Evolutionary conservation across 1,284 basidiomycete species (phyloP).

Genomic region (Rhodotorula glutinis): DNA sequence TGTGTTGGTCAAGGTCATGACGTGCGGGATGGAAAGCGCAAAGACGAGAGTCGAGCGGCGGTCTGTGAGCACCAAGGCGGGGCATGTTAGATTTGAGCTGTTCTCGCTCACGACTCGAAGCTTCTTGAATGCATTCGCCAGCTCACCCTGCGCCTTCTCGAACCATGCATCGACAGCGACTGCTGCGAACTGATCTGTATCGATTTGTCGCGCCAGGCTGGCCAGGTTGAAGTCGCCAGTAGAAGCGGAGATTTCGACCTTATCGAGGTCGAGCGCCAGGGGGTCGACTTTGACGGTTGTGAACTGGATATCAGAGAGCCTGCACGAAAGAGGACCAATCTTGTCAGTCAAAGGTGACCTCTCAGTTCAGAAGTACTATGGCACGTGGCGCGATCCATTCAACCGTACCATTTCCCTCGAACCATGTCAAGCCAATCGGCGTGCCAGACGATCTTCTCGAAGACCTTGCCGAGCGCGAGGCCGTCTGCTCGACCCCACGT

Average conservation of each 20-base stretch:
- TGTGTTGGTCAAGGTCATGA: background rate
- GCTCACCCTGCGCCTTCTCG: constrained; percentile 64
- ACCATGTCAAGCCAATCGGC: constrained; percentile 92
- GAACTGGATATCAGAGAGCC: constrained; percentile 79
- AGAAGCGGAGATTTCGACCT: constrained; percentile 62
- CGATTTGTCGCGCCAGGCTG: constrained; percentile 72
- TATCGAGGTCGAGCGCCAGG: constrained; percentile 58
- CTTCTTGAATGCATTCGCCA: too few species aligned
- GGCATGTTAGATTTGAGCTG: too few species aligned
- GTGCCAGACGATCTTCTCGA: constrained; percentile 90
- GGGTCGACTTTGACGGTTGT: constrained; percentile 69
- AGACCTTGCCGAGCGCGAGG: constrained; percentile 80
- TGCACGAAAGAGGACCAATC: constrained; percentile 48
- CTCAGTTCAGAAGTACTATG: too few species aligned
- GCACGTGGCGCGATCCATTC: too few species aligned
- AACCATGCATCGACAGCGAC: constrained; percentile 76
- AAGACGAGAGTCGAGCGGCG: constrained; percentile 87
- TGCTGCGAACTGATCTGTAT: constrained; percentile 69
- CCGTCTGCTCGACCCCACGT: constrained; percentile 93
- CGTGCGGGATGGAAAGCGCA: constrained; percentile 77
- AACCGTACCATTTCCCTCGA: constrained; percentile 72
- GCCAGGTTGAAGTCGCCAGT: constrained; percentile 76
- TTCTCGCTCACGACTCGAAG: too few species aligned
- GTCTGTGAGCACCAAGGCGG: constrained; percentile 41
- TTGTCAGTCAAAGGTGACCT: too few species aligned